Evolutionary conservation across 129 eudicot genomes (phyloP), one percentile per base, ranked within the genome.

Genomic region (Arctium minus): DNA sequence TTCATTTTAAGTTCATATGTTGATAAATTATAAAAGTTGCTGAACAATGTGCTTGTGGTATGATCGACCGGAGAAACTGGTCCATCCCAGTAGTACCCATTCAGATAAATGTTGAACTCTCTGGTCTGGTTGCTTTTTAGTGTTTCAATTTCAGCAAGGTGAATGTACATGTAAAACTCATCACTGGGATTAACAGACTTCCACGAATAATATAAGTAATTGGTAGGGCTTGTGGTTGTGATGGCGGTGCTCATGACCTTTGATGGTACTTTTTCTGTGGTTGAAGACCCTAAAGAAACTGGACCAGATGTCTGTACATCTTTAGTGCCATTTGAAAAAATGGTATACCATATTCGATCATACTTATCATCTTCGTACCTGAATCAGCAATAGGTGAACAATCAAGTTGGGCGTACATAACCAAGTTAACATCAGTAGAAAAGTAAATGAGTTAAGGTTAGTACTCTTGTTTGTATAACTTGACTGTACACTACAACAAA

Each of bases 291-390:
- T 40, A 17, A 29, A 11, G 69, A 33, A 12, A 33, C 50, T n/a
- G 75, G 68, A 75, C 11, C 50, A 30, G 68, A 17, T 15, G 90
- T 79, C 12, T 65, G 37, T 65, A 82, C n/a, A 27, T 50, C 18
- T 33, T 33, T 75, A 8, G 10, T 4, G 50, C 48, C 79, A 3
- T 8, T 0, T 38, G 9, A 0, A 29, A 4, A 11, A 13, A 27
- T 1, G 0, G 78, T 81, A 18, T 2, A 12, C 89, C 92, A 89
- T 38, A 77, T 72, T 29, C 92, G 87, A 78, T 86, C 92, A 78
- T 86, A 86, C 5, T 31, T 77, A 65, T 89, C 92, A 77, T 89
- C 89, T 37, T 76, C 69, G 75, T 83, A 86, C 89, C 92, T 89
- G 76, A 29, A 78, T 65, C 71, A 75, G 30, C 48, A 13, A 68